Evolutionary conservation across 306 rosid species (phyloP).

Genomic region (Comarum palustre): DNA sequence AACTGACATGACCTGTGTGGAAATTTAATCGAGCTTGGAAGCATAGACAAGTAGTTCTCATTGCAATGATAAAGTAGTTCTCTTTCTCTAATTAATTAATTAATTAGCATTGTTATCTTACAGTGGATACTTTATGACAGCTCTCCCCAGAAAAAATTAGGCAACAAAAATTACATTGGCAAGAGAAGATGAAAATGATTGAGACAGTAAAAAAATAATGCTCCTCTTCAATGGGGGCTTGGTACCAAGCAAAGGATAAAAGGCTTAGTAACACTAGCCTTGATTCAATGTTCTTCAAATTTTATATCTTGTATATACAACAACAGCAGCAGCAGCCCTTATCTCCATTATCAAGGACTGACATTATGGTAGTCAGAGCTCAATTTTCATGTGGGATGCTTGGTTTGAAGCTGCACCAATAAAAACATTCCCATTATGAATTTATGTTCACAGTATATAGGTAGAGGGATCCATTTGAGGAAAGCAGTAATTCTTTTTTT

Average conservation of each 20-base stretch:
- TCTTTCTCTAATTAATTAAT: constrained; percentile 59
- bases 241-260: constrained; percentile 28
- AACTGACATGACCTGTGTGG: constrained; percentile 63
- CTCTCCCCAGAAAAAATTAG: constrained; percentile 40
- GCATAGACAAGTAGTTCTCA: constrained; percentile 27
- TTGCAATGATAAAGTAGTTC: constrained; percentile 33
- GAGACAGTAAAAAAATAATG: constrained; percentile 25
- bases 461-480: constrained; percentile 7
- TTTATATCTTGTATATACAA: constrained; percentile 63
- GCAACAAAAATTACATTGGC: constrained; percentile 39
- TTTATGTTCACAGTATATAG: constrained; percentile 22
- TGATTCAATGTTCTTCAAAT: constrained; percentile 39
- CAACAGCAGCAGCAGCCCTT: constrained; percentile 27
- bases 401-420: constrained; percentile 63
- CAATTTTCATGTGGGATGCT: constrained; percentile 64
- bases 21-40: constrained; percentile 14
- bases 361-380: constrained; percentile 55
- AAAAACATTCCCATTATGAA: constrained; percentile 5
- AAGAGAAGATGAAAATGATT: constrained; percentile 21
- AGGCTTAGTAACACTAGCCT: constrained; percentile 32
- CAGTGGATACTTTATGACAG: constrained; percentile 46
- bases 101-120: constrained; percentile 52
- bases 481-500: neutral
- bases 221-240: constrained; percentile 37
- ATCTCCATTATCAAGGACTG: constrained; percentile 39